These are phyloP conservation scores for Kazachstania kunashirensis DNA, from an alignment of 805 yeast genomes.

Conservation along the genomic window DNA sequence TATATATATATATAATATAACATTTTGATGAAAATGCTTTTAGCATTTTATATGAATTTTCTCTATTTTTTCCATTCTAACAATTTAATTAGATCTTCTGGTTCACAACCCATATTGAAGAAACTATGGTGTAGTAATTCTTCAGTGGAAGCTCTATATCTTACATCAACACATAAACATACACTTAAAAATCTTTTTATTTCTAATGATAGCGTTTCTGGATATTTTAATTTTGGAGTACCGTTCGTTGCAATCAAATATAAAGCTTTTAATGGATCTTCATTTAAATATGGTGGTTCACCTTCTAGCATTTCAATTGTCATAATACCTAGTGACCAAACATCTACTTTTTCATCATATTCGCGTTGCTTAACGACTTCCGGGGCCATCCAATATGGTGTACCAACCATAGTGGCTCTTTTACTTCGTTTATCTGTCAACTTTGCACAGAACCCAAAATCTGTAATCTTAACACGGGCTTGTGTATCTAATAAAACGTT, in stretches of 20 bases:
- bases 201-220: constrained; percentile 67
- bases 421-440: constrained; percentile 72
- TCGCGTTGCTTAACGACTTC: constrained; percentile 94
- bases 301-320: constrained; percentile 98
- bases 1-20: no score
- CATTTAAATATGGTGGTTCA: constrained; percentile 96
- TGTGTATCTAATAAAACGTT: constrained; percentile 74
- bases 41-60: no score
- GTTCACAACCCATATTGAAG: constrained; percentile 51
- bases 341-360: constrained; percentile 94
- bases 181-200: constrained; percentile 82
- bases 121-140: constrained; percentile 75
- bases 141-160: constrained; percentile 81
- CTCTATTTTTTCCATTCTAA: constrained; percentile 39
- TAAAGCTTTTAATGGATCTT: constrained; percentile 87
- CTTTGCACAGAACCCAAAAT: constrained; percentile 96
- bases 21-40: no score
- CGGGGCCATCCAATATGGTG: constrained; percentile 99
- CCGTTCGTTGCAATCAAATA: constrained; percentile 95
- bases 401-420: constrained; percentile 97
- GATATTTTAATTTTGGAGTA: constrained; percentile 87
- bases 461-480: constrained; percentile 89
- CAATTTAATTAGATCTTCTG: constrained; percentile 49
- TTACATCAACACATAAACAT: constrained; percentile 89
- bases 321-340: constrained; percentile 98